Evolutionary conservation across 169 alveolate genomes (phyloP).

Genomic region (Plasmodium knowlesi): DNA sequence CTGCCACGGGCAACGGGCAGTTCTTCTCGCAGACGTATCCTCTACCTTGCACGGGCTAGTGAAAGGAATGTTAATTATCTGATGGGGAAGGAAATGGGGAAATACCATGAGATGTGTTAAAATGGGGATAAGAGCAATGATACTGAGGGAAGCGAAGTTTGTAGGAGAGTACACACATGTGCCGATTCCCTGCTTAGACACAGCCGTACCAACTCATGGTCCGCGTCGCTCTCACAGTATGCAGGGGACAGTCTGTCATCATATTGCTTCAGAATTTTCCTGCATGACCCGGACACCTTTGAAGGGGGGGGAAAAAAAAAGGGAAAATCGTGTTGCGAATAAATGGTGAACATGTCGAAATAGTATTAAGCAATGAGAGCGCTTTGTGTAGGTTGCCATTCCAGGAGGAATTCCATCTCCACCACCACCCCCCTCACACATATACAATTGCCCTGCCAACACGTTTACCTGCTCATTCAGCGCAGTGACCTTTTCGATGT

Average conservation of each 20-base stretch:
- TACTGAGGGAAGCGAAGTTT: background rate
- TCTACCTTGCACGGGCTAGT: conserved; percentile 84
- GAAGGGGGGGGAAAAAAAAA: background rate
- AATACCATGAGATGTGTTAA: background rate
- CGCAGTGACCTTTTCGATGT: conserved; percentile 79
- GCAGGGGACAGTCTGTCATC: conserved; percentile 77
- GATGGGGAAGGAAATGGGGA: background rate
- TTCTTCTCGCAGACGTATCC: background rate
- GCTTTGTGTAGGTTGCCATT: too few species aligned
- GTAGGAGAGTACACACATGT: background rate
- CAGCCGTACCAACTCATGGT: conserved; percentile 84
- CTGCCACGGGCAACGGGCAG: background rate
- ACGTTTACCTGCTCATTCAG: conserved; percentile 81
- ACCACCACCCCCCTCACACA: background rate
- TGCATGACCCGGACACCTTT: conserved; percentile 80
- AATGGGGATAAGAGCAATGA: background rate
- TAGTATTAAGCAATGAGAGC: background rate
- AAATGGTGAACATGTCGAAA: background rate
- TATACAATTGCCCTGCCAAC: background rate
- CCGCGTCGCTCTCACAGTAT: conserved; percentile 82
- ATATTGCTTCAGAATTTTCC: conserved; percentile 77
- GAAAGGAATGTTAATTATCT: conserved; percentile 82
- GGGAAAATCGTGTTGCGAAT: background rate
- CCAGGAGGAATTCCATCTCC: too few species aligned
- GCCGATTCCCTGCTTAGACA: background rate